phyloP scores from a whole-genome alignment of 805 yeast genomes.

The Wickerhamiella allomyrinae region DNA sequence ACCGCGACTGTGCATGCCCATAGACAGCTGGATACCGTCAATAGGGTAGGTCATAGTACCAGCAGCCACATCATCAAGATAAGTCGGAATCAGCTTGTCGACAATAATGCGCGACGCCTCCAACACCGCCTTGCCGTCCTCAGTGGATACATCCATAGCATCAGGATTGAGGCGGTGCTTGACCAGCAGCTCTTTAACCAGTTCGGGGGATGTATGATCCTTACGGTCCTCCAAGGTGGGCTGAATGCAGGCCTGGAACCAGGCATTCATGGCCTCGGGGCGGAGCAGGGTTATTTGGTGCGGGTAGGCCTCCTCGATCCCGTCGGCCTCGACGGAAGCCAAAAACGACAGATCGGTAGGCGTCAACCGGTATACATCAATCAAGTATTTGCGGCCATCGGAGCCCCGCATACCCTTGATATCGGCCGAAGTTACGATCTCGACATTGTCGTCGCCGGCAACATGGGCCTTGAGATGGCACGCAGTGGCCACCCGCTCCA shows the following conservation, averaged over 20 bases:
- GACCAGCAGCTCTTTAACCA: slow-evolving; percentile 36
- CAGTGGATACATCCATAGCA: slow-evolving; percentile 27
- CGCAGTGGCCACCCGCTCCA: slow-evolving; percentile 51
- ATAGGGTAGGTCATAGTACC: slow-evolving; percentile 44
- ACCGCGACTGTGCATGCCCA: slow-evolving; percentile 62
- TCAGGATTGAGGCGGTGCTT: slow-evolving; percentile 65
- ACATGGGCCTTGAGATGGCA: slow-evolving; percentile 66
- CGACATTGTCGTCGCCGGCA: slow-evolving; percentile 31
- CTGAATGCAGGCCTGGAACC: slow-evolving; percentile 67
- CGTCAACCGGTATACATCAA: slow-evolving; percentile 71
- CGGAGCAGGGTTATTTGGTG: slow-evolving; percentile 68
- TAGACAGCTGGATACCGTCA: slow-evolving; percentile 65
- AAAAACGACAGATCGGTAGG: slow-evolving; percentile 74
- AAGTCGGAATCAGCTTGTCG: slow-evolving; percentile 45
- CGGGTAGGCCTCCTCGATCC: slow-evolving; percentile 43
- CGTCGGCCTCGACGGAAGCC: slow-evolving; percentile 30
- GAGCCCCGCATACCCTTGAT: slow-evolving; percentile 76
- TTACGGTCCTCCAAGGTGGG: slow-evolving; percentile 33
- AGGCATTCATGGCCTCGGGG: slow-evolving; percentile 77
- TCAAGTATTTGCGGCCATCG: slow-evolving; percentile 70
- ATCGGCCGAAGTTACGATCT: slow-evolving; percentile 55
- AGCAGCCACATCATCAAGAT: slow-evolving; percentile 39
- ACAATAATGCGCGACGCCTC: slow-evolving; percentile 53
- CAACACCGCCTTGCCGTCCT: slow-evolving; percentile 49
- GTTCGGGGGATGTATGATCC: slow-evolving; percentile 9